Evolutionary conservation across 2,329 filamentous ascomycete genomes (phyloP).

Genomic region (Teratosphaeria zuluensis): DNA sequence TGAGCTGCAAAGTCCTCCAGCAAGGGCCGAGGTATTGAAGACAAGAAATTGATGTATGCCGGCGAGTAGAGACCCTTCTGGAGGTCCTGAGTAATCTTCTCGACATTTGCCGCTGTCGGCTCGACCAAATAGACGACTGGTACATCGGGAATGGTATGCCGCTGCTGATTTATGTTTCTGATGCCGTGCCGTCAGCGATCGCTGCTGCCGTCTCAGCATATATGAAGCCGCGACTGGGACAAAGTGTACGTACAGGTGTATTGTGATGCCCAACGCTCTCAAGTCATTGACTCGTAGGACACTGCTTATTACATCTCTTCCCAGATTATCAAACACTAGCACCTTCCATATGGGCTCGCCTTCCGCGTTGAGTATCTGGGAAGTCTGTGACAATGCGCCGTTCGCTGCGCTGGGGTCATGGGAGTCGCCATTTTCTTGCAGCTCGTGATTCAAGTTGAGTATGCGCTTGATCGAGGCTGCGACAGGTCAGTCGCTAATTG

Average conservation of each 20-base stretch:
- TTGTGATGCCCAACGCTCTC: slow-evolving; percentile 86
- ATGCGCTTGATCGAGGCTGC: slow-evolving; percentile 88
- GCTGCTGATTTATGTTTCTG: slow-evolving; percentile 66
- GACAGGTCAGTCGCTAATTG: slow-evolving; percentile 3
- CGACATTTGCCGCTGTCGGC: slow-evolving; percentile 69
- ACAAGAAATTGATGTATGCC: slow-evolving; percentile 94
- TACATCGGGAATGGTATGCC: slow-evolving; percentile 90
- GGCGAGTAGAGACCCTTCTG: slow-evolving; percentile 82
- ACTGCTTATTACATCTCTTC: slow-evolving; percentile 92
- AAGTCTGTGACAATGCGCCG: slow-evolving; percentile 56
- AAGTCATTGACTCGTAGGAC: slow-evolving; percentile 90
- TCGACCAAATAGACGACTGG: slow-evolving; percentile 95
- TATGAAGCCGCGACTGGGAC: slow-evolving; percentile 7
- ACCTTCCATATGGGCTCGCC: slow-evolving; percentile 97
- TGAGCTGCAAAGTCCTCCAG: slow-evolving; percentile 91
- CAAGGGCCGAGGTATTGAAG: slow-evolving; percentile 78
- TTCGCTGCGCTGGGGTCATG: slow-evolving; percentile 54
- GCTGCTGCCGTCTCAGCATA: slow-evolving; percentile 22
- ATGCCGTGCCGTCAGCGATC: slow-evolving; percentile 19
- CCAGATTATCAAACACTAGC: slow-evolving; percentile 84
- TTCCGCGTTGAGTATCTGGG: slow-evolving; percentile 74
- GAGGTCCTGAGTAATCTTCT: slow-evolving; percentile 75
- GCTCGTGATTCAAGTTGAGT: slow-evolving; percentile 79
- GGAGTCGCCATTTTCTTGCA: slow-evolving; percentile 44
- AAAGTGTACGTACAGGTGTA: slow-evolving; percentile 63